Evolutionary conservation across 768 basidiomycete genomes (phyloP).

Genomic region (Rhizopogon vesiculosus): DNA sequence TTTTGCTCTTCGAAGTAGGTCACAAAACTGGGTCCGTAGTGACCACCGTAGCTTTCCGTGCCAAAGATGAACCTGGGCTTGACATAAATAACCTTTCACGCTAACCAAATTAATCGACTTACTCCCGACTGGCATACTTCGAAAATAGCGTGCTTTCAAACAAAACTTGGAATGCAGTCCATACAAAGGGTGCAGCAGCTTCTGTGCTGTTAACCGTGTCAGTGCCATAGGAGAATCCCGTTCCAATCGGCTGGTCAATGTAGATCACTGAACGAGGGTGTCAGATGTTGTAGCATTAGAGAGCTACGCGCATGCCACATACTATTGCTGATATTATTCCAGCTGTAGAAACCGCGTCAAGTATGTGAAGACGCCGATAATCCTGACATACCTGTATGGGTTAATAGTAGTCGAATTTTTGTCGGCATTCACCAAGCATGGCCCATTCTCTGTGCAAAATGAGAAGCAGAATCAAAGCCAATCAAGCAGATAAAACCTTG

Average conservation of each 20-base stretch:
- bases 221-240: slow-evolving; percentile 58
- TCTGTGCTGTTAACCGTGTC: slow-evolving; percentile 48
- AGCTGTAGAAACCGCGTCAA: slow-evolving; percentile 30
- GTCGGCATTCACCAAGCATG: slow-evolving; percentile 55
- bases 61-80: slow-evolving; percentile 50
- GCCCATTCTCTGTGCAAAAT: slow-evolving; percentile 48
- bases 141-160: slow-evolving; percentile 53
- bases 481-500: slow-evolving; percentile 34
- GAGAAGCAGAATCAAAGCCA: background rate
- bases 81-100: background rate
- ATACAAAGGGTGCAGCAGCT: slow-evolving; percentile 52
- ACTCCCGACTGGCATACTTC: slow-evolving; percentile 51
- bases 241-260: slow-evolving; percentile 65
- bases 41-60: slow-evolving; percentile 66
- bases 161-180: slow-evolving; percentile 60
- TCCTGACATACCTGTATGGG: slow-evolving; percentile 45
- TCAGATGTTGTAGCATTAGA: background rate
- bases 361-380: background rate
- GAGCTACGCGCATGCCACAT: slow-evolving; percentile 12
- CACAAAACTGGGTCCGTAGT: slow-evolving; percentile 62
- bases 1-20: slow-evolving; percentile 65
- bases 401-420: slow-evolving; percentile 49
- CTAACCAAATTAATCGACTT: slow-evolving; percentile 10
- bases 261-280: slow-evolving; percentile 49
- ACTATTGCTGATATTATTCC: slow-evolving; percentile 70